Percentiles rank a stretch among this genome's conserved stretches.
Evolutionary conservation across 2,329 filamentous ascomycete genomes (phyloP).

Genomic region (Diaporthe amygdali): DNA sequence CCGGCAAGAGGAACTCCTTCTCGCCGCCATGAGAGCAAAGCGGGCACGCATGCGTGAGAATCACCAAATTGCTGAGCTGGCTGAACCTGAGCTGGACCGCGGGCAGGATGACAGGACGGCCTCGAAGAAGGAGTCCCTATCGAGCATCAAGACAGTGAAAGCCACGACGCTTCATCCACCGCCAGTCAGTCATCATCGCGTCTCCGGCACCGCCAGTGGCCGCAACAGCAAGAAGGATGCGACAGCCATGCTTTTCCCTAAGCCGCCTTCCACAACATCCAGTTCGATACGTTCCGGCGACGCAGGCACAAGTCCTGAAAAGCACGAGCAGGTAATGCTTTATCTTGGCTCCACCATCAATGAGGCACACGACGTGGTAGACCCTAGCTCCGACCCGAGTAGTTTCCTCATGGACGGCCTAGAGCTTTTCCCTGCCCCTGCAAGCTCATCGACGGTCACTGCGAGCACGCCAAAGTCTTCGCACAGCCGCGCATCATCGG

Average conservation of each 20-base stretch:
- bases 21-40: slow-evolving; percentile 62
- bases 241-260: slow-evolving; percentile 7
- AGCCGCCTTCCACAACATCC: not conserved
- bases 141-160: slow-evolving; percentile 24
- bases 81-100: not conserved
- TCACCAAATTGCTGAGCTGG: not conserved
- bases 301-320: not conserved
- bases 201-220: not conserved
- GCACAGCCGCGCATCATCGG: slow-evolving; percentile 19
- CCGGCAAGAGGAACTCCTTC: slow-evolving; percentile 61
- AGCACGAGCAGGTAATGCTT: slow-evolving; percentile 29
- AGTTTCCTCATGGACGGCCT: slow-evolving; percentile 33
- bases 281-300: not conserved
- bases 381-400: slow-evolving; percentile 33
- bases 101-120: not conserved
- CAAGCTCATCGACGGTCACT: slow-evolving; percentile 1
- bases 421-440: slow-evolving; percentile 22
- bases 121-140: slow-evolving; percentile 22
- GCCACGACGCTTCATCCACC: not conserved
- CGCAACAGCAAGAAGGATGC: not conserved
- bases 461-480: slow-evolving; percentile 20
- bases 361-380: slow-evolving; percentile 26
- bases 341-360: slow-evolving; percentile 29
- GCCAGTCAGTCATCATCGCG: not conserved
- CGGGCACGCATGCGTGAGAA: slow-evolving; percentile 60